phyloP scores from a whole-genome alignment of 331 rosid species.

The Pyrus hybrid region DNA sequence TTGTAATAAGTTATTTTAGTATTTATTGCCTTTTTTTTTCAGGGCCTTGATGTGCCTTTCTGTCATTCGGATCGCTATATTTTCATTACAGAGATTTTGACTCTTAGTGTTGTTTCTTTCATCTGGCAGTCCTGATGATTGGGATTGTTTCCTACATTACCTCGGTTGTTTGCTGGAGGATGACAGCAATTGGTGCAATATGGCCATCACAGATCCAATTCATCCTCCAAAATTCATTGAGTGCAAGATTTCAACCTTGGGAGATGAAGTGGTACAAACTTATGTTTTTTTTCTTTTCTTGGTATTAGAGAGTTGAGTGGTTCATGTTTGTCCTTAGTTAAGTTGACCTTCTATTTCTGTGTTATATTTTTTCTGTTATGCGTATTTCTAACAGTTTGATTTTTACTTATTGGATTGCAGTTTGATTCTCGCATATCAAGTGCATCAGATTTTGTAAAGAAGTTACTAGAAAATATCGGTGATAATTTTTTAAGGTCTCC shows the following conservation, averaged over 20 bases:
- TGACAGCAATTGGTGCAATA: conserved; percentile 62
- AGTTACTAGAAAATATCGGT: conserved; percentile 38
- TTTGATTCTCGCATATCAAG: conserved; percentile 68
- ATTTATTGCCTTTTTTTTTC: background rate
- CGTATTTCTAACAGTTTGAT: conserved; percentile 11
- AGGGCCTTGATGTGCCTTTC: background rate
- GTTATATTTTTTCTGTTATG: background rate
- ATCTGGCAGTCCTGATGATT: conserved; percentile 94
- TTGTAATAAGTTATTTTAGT: background rate
- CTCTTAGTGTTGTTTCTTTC: conserved; percentile 28
- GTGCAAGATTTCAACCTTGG: conserved; percentile 65
- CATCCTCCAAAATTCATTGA: conserved; percentile 44
- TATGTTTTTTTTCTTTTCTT: background rate
- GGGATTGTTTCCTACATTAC: conserved; percentile 91
- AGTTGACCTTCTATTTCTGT: background rate
- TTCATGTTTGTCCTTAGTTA: background rate
- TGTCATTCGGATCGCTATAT: background rate
- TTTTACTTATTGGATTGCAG: conserved; percentile 45
- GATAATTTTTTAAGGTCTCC: conserved; percentile 59
- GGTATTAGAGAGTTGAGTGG: background rate
- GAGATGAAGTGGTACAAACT: conserved; percentile 62
- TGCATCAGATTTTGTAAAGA: conserved; percentile 57
- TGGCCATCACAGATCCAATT: conserved; percentile 41
- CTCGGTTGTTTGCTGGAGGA: conserved; percentile 93
- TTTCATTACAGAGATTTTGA: background rate